Conservation (phyloP, 805 yeast genomes). For the Ogataea pini region DNA sequence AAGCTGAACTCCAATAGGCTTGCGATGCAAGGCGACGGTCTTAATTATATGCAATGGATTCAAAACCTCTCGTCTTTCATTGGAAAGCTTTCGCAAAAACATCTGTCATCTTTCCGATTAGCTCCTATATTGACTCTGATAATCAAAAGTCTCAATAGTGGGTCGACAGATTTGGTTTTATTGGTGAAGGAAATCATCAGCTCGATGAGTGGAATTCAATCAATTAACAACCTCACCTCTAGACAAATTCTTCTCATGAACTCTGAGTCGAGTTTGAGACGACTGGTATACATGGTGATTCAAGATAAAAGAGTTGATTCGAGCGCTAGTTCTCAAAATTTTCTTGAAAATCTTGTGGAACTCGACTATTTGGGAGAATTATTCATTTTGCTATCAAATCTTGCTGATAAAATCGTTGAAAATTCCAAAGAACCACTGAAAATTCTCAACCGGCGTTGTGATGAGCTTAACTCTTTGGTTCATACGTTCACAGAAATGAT, state of each 20-base stretch:
- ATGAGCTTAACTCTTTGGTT: constrained; percentile 67
- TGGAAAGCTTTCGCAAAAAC: constrained; percentile 63
- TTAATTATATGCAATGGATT: constrained; percentile 81
- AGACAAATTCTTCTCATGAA: constrained; percentile 66
- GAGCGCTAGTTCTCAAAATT: constrained; percentile 46
- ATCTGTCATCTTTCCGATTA: constrained; percentile 56
- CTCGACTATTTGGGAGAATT: constrained; percentile 57
- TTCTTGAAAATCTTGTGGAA: constrained; percentile 48
- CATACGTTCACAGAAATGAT: constrained; percentile 64
- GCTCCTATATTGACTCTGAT: constrained; percentile 61
- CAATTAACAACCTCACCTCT: constrained; percentile 63
- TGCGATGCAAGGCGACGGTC: constrained; percentile 73
- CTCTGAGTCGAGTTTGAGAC: constrained; percentile 59
- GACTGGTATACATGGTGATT: constrained; percentile 56
- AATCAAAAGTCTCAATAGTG: constrained; percentile 60
- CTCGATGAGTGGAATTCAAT: constrained; percentile 78
- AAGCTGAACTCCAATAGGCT: constrained; percentile 71
- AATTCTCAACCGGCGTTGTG: constrained; percentile 68
- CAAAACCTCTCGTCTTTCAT: constrained; percentile 79
- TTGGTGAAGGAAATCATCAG: constrained; percentile 66
- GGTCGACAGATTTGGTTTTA: constrained; percentile 59
- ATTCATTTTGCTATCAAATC: constrained; percentile 60
- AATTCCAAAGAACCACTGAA: constrained; percentile 53
- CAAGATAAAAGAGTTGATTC: constrained; percentile 57
- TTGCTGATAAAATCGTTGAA: constrained; percentile 42